Base-by-base conservation (phyloP, 257 asterid genomes). In the Forsythia viridissima region DNA sequence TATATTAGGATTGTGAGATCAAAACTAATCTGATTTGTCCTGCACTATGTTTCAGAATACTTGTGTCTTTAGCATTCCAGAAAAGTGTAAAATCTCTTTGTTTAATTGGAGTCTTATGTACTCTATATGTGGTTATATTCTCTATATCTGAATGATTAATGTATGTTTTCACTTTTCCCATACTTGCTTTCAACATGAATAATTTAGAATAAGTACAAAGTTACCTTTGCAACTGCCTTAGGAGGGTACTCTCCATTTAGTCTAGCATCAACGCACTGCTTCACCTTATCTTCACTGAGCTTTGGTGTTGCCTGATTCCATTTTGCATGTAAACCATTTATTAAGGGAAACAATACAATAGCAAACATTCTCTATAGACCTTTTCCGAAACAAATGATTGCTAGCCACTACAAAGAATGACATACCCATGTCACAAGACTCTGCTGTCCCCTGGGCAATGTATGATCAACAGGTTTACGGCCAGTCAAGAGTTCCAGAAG, bases 381-480 rank as follows among this genome's bases (percentile, higher is more conserved):
- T 34, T 41, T 4, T 30, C n/a, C 38, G 34, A 30, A 5, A 61
- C n/a, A 69, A 40, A 37, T 79, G 36, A 69, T 76, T 55, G 65
- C 24, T 18, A 55, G 65, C 65, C 59, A 70, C 66, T 37, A 71
- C 57, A 34, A 59, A 16, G 42, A 77, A 76, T 24, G 78, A 42
- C 81, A 74, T 89, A 91, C 96, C 97, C 96, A 92, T 84, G 96
- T 91, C 63, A 89, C 96, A 13, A 92, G 92, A 82, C 94, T 88
- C 87, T 92, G 97, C 74, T 91, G 96, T 61, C 91, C 94, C 79
- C 94, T 85, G 21, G 97, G 97, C 73, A 88, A 82, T 42, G 93
- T 91, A 82, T 89, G 93, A 82, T 92, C 94, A 5, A 89, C 96
- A 42, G 97, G 97, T 80, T 89, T 91, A 70, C 94, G 94, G 6